phyloP scores from a whole-genome alignment of 2,329 filamentous ascomycete species.

The Dissoconium aciculare region DNA sequence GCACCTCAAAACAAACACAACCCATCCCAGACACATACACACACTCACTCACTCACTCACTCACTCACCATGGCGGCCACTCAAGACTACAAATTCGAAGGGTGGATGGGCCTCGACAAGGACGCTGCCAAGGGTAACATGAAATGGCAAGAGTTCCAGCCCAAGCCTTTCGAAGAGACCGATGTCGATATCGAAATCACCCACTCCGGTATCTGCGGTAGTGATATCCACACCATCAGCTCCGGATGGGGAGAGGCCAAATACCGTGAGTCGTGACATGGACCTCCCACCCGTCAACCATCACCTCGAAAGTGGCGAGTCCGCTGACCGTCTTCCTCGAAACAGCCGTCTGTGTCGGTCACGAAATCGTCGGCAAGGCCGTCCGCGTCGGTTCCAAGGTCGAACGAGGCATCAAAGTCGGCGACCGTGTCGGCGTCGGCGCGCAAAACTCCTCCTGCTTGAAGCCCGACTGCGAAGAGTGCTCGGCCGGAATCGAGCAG shows the following conservation, averaged over 20 bases:
- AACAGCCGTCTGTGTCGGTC: conserved; percentile 20
- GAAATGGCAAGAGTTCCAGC: conserved; percentile 34
- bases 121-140: conserved; percentile 39
- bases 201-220: conserved; percentile 26
- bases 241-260: conserved; percentile 31
- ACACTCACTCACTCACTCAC: no score
- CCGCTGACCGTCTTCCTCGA: no score
- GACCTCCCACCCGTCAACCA: no score
- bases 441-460: conserved; percentile 36
- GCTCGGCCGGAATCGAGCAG: conserved; percentile 30
- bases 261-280: conserved; percentile 18
- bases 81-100: conserved; percentile 38
- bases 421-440: conserved; percentile 36
- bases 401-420: conserved; percentile 21
- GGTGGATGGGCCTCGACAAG: conserved; percentile 41
- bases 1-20: no score
- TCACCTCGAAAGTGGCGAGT: no score
- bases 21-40: no score
- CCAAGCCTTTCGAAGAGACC: conserved; percentile 26
- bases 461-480: conserved; percentile 37
- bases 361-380: conserved; percentile 24
- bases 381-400: conserved; percentile 21
- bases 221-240: conserved; percentile 21
- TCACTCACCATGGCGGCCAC: not conserved
- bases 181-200: conserved; percentile 29